Base-by-base conservation (phyloP, 345 rosid species). In the Brassica rapa region DNA sequence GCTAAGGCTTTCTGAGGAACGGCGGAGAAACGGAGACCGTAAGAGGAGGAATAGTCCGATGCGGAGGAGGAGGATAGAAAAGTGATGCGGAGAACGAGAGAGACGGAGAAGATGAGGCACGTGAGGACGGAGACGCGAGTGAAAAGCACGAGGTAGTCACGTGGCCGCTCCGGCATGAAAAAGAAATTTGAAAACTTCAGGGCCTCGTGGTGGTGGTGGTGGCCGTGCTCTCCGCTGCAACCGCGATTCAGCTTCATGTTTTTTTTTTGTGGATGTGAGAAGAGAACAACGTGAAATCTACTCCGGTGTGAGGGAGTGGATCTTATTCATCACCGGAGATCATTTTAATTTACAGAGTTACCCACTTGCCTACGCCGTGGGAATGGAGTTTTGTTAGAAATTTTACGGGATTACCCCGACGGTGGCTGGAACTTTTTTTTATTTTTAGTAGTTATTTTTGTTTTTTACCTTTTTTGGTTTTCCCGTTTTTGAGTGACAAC, bases 51-150 rank as follows among this genome's bases (percentile, higher is more conserved):
- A 46, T 65, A 75, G 2, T 66, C 71, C 63, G 23, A 30, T 4
- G 76, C 64, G 69, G 84, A 60, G 3, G 30, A 27, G 30, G 81
- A 67, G 60, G 81, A 29, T 25, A 61, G 62, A 74, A 90, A 86
- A 23, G 88, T 43, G 61, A 82, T 65, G 84, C 84, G 91, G 46
- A 89, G 86, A 57, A 83, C 87, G 8, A 93, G 51, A 8, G 82
- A 68, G 75, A 88, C 74, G 53, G 93, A 89, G 66, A 77, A 80
- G 75, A 85, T 53, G 72, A 93, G 84, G 77, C 89, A 88, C 11
- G 80, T 11, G 62, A 87, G 51, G 46, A 91, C 77, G 60, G 79
- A 76, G 68, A 84, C 68, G 69, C 87, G 90, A 29, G 82, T 73
- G 82, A 87, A 41, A 43, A 84, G 71, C n/a, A 72, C 30, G 73